Evolutionary conservation across 768 basidiomycete genomes (phyloP).

Genomic region (Pisolithus orientalis): DNA sequence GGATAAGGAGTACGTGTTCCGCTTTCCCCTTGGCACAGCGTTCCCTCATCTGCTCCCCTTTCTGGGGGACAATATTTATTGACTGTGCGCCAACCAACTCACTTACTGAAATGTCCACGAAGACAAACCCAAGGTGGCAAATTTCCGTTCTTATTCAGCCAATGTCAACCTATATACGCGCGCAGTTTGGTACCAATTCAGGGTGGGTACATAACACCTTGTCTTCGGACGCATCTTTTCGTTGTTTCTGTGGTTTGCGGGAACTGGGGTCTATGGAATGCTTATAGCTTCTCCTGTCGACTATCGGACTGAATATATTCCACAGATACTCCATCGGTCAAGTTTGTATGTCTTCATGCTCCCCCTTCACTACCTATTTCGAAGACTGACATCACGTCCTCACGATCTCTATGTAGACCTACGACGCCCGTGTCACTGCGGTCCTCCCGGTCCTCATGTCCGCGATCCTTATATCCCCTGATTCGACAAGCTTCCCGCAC

Average conservation of each 20-base stretch:
- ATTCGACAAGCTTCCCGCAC: constrained; percentile 61
- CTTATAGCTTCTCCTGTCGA: too few species aligned
- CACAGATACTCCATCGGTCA: constrained; percentile 82
- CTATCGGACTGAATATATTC: constrained; percentile 1
- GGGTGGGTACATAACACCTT: constrained; percentile 32
- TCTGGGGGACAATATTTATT: background rate
- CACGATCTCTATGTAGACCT: constrained; percentile 46
- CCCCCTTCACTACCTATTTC: background rate
- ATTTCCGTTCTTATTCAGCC: constrained; percentile 86
- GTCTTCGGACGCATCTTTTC: background rate
- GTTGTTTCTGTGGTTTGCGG: too few species aligned
- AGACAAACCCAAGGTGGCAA: constrained; percentile 84
- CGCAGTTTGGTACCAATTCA: constrained; percentile 76
- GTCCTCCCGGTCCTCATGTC: constrained; percentile 85
- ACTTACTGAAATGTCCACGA: background rate
- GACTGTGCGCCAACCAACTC: too few species aligned
- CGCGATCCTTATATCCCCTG: constrained; percentile 73
- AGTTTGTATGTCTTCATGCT: constrained; percentile 49
- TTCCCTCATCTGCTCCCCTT: background rate
- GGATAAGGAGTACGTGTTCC: constrained; percentile 55
- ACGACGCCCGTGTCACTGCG: constrained; percentile 70
- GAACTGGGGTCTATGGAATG: too few species aligned
- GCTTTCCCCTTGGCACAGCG: background rate
- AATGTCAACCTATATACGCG: constrained; percentile 89
- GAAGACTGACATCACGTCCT: background rate